Conservation (phyloP, 169 alveolate genomes). For the Miamiensis avidus region DNA sequence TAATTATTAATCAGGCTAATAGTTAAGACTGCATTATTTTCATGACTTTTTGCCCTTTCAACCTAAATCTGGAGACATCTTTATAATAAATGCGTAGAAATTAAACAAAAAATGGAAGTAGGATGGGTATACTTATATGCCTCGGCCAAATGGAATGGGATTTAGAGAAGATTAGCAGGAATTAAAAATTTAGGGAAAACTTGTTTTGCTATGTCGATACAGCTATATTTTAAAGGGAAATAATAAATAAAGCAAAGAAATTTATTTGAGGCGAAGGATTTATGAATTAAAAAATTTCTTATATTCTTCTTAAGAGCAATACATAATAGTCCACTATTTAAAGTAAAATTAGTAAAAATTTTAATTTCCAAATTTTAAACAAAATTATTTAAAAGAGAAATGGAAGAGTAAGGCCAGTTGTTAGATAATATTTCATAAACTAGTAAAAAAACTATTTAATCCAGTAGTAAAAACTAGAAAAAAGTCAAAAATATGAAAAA, state of each 20-base stretch:
- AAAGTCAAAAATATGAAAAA: no score
- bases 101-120: slow-evolving; percentile 23
- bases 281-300: not conserved
- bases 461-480: no score
- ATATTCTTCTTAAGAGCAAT: not conserved
- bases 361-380: no score
- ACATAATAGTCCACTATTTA: not conserved
- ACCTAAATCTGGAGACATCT: slow-evolving; percentile 3
- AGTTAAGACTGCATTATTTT: no score
- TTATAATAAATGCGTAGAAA: slow-evolving; percentile 3
- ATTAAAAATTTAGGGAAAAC: slow-evolving; percentile 12
- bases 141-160: slow-evolving; percentile 7
- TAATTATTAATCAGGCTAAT: no score
- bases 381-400: no score
- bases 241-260: not conserved
- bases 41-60: slow-evolving; percentile 1
- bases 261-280: not conserved
- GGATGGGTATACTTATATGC: slow-evolving; percentile 19
- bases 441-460: no score
- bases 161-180: slow-evolving; percentile 15
- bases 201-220: not conserved
- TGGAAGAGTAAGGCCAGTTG: no score
- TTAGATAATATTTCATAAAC: no score
- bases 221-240: not conserved
- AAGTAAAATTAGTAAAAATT: not conserved